phyloP scores from a whole-genome alignment of 768 basidiomycete species.

The Pleurotus tuber-regium region DNA sequence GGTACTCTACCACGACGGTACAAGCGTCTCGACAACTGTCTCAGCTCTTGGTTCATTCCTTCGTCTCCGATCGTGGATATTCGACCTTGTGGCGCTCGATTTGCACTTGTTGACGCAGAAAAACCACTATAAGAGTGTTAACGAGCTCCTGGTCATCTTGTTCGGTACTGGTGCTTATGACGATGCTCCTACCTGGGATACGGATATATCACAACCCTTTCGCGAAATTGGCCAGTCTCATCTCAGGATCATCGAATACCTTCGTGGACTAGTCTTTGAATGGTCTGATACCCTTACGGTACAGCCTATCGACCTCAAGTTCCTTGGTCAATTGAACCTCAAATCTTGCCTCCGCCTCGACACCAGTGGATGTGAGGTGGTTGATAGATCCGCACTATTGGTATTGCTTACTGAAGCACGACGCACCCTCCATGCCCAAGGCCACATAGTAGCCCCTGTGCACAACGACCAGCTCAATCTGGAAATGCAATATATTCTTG shows the following conservation, averaged over 20 bases:
- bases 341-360: constrained; percentile 68
- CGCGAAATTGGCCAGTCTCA: constrained; percentile 79
- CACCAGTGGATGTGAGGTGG: constrained; percentile 74
- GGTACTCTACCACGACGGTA: constrained; percentile 70
- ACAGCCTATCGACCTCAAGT: constrained; percentile 55
- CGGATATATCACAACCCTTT: constrained; percentile 56
- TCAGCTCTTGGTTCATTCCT: constrained; percentile 73
- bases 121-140: constrained; percentile 69
- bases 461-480: constrained; percentile 64
- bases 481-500: constrained; percentile 76
- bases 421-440: constrained; percentile 63
- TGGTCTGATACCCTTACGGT: constrained; percentile 79
- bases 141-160: constrained; percentile 75
- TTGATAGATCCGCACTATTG: constrained; percentile 73
- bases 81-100: constrained; percentile 86
- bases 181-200: constrained; percentile 35
- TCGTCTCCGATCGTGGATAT: constrained; percentile 77
- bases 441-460: constrained; percentile 56
- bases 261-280: constrained; percentile 83
- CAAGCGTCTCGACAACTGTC: constrained; percentile 65
- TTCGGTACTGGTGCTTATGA: constrained; percentile 64
- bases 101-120: constrained; percentile 82
- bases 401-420: constrained; percentile 62
- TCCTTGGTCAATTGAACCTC: constrained; percentile 65
- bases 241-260: constrained; percentile 81